Conservation (phyloP, 1,139 yeast genomes). For the Yarrowia galli region DNA sequence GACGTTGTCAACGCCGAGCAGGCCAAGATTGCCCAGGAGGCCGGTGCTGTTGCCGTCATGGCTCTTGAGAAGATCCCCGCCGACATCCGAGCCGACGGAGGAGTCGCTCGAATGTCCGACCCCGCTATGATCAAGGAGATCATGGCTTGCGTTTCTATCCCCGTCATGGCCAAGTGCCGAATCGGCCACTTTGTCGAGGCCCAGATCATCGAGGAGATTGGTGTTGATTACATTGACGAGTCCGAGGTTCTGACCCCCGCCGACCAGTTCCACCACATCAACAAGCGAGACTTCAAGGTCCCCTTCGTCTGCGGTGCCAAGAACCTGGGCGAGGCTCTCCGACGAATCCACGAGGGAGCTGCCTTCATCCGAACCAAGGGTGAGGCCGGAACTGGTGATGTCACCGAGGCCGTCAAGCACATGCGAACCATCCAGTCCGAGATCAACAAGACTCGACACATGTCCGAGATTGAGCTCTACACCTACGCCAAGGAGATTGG, state of each 20-base stretch:
- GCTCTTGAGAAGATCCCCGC: slow-evolving; percentile 89
- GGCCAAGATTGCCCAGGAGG: slow-evolving; percentile 74
- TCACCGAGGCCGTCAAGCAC: slow-evolving; percentile 84
- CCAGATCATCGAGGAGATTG: slow-evolving; percentile 74
- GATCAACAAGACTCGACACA: slow-evolving; percentile 58
- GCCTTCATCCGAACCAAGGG: slow-evolving; percentile 91
- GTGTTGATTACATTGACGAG: slow-evolving; percentile 83
- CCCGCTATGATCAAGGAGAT: slow-evolving; percentile 81
- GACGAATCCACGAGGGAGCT: slow-evolving; percentile 84
- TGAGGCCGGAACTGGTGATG: slow-evolving; percentile 91
- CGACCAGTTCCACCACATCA: slow-evolving; percentile 71
- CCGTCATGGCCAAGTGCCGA: slow-evolving; percentile 87
- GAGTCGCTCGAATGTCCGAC: slow-evolving; percentile 88
- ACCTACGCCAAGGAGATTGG: slow-evolving; percentile 65
- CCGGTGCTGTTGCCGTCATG: slow-evolving; percentile 94
- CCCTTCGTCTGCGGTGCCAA: slow-evolving; percentile 91
- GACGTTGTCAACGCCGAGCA: slow-evolving; percentile 67
- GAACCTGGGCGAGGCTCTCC: slow-evolving; percentile 82
- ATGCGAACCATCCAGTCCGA: slow-evolving; percentile 66
- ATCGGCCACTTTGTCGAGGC: slow-evolving; percentile 89
- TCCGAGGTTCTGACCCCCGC: slow-evolving; percentile 85
- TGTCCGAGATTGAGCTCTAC: slow-evolving; percentile 58
- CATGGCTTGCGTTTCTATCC: slow-evolving; percentile 62
- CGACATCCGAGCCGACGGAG: slow-evolving; percentile 83
- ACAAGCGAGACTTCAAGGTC: slow-evolving; percentile 66